These are phyloP conservation scores for Cryphonectria carpinicola DNA, from an alignment of 2,329 filamentous ascomycete genomes.

Conservation along the genomic window DNA sequence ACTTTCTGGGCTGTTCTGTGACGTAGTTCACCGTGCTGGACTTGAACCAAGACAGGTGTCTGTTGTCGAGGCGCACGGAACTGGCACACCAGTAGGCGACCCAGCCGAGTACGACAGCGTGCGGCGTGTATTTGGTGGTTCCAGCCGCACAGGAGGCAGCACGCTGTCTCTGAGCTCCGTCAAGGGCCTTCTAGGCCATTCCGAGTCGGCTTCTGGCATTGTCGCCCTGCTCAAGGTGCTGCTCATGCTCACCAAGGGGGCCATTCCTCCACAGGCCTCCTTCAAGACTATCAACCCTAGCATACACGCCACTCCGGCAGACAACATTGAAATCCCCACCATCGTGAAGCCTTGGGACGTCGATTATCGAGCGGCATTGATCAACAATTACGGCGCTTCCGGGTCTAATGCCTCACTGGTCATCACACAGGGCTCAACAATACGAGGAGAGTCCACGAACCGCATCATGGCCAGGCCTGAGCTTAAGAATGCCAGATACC, in stretches of 20 bases:
- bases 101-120: slow-evolving; percentile 39
- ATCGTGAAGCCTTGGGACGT: slow-evolving; percentile 31
- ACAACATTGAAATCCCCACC: slow-evolving; percentile 33
- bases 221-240: slow-evolving; percentile 39
- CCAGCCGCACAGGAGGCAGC: not conserved
- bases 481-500: not conserved
- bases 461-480: not conserved
- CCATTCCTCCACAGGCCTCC: slow-evolving; percentile 41
- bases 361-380: slow-evolving; percentile 29
- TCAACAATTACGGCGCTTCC: slow-evolving; percentile 45
- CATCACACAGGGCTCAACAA: not conserved
- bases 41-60: slow-evolving; percentile 34
- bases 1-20: slow-evolving; percentile 37
- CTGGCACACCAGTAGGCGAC: slow-evolving; percentile 47
- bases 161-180: slow-evolving; percentile 9
- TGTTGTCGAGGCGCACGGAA: slow-evolving; percentile 47
- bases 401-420: slow-evolving; percentile 38
- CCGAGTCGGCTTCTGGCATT: slow-evolving; percentile 14
- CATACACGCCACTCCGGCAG: slow-evolving; percentile 29
- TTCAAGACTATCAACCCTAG: slow-evolving; percentile 33
- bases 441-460: not conserved
- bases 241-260: slow-evolving; percentile 34
- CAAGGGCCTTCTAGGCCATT: slow-evolving; percentile 18
- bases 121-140: slow-evolving; percentile 35
- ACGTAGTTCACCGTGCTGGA: slow-evolving; percentile 35